Percentiles rank a stretch among this genome's conserved stretches.
phyloP scores from a whole-genome alignment of 2,329 filamentous ascomycete genomes.

The Talaromyces amestolkiae region DNA sequence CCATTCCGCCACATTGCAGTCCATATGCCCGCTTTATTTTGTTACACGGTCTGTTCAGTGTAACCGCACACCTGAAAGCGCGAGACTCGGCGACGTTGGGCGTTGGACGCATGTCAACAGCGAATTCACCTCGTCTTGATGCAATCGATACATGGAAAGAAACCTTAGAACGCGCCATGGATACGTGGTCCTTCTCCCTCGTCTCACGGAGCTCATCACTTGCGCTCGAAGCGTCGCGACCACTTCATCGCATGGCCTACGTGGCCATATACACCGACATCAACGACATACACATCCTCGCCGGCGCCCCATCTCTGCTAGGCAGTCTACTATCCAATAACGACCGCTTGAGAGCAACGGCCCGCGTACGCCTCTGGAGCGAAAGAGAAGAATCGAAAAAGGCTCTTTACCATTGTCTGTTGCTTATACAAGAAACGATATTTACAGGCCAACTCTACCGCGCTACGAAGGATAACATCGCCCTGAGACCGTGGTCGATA shows the following conservation, averaged over 20 bases:
- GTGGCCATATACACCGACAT: conserved; percentile 29
- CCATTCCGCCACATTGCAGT: conserved; percentile 26
- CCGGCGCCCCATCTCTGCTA: conserved; percentile 26
- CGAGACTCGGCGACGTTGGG: conserved; percentile 24
- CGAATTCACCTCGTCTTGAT: conserved; percentile 15
- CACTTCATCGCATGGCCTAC: conserved; percentile 29
- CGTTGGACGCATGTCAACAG: conserved; percentile 21
- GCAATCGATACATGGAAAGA: conserved; percentile 28
- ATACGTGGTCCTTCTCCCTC: conserved; percentile 30
- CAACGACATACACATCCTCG: conserved; percentile 30
- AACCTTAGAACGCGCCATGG: conserved; percentile 28
- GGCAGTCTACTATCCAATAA: conserved; percentile 23
- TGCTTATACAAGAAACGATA: conserved; percentile 27
- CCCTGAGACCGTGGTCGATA: conserved; percentile 27
- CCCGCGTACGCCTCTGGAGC: conserved; percentile 26
- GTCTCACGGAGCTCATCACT: conserved; percentile 27
- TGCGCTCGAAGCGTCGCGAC: conserved; percentile 25
- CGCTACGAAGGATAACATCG: conserved; percentile 27
- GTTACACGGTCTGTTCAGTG: conserved; percentile 29
- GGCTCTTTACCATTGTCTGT: conserved; percentile 27
- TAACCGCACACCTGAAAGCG: conserved; percentile 28
- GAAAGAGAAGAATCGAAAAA: conserved; percentile 23
- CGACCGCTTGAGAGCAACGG: conserved; percentile 23
- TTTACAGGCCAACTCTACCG: conserved; percentile 26
- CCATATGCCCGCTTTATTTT: conserved; percentile 28